Evolutionary conservation across 441 rosid species (phyloP).

Genomic region (Populus hybrid): DNA sequence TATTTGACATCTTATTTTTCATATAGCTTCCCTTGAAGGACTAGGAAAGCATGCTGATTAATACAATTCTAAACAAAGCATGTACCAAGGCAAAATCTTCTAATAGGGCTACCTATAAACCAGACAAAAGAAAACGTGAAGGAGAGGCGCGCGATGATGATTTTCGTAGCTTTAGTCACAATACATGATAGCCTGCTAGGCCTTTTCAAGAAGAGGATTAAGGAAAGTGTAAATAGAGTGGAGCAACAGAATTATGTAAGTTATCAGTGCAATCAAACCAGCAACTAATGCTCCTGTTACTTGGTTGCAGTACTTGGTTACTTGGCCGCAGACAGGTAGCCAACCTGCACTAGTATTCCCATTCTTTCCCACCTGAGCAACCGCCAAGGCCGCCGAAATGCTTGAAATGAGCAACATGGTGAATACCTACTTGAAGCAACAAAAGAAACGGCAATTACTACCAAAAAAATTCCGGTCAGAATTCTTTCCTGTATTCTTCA

Average conservation of each 20-base stretch:
- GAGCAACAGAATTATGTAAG: slow-evolving; percentile 41
- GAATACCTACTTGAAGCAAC: slow-evolving; percentile 27
- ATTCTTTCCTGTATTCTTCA: not conserved
- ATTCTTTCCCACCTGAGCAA: slow-evolving; percentile 67
- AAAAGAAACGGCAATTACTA: not conserved
- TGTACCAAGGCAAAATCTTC: not conserved
- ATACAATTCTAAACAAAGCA: not conserved
- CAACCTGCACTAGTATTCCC: slow-evolving; percentile 80
- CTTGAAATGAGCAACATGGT: slow-evolving; percentile 57
- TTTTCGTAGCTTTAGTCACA: too few species aligned
- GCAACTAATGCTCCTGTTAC: slow-evolving; percentile 52
- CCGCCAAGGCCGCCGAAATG: slow-evolving; percentile 68
- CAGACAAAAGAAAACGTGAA: not conserved
- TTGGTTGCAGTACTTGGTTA: slow-evolving; percentile 60
- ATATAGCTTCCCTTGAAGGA: not conserved
- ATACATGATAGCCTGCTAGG: slow-evolving; percentile 14
- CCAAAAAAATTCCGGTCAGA: not conserved
- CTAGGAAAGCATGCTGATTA: not conserved
- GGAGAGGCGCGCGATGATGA: not conserved
- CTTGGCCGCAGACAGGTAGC: slow-evolving; percentile 73
- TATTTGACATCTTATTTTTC: not conserved
- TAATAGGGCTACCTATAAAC: not conserved
- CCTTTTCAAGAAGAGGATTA: slow-evolving; percentile 46
- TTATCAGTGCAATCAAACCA: slow-evolving; percentile 43
- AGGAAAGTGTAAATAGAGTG: slow-evolving; percentile 39